Evolutionary conservation across 73 alveolate genomes (phyloP).

Genomic region (Tetrahymena borealis): DNA sequence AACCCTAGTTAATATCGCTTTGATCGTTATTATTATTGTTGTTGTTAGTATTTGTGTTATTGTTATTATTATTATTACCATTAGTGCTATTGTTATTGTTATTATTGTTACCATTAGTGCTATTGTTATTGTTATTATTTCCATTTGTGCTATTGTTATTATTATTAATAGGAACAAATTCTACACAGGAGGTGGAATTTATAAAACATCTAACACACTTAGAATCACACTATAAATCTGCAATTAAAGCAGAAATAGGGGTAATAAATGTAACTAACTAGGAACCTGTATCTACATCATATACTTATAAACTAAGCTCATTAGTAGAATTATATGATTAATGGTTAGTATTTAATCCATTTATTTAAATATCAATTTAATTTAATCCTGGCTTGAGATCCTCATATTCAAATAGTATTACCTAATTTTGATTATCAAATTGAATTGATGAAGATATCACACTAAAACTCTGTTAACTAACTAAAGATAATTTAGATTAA

Average conservation of each 20-base stretch:
- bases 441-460: too few relatives aligned
- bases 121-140: neutral
- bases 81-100: neutral
- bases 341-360: too few relatives aligned
- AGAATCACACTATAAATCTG: neutral
- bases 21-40: neutral
- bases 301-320: too few relatives aligned
- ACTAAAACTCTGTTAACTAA: too few relatives aligned
- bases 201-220: neutral
- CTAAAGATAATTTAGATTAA: too few relatives aligned
- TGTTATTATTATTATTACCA: neutral
- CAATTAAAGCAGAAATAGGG: neutral
- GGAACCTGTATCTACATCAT: neutral
- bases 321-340: too few relatives aligned
- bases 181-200: neutral
- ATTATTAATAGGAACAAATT: neutral
- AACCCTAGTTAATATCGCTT: too few relatives aligned
- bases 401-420: too few relatives aligned
- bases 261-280: neutral
- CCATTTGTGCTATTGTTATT: neutral
- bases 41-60: neutral
- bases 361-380: too few relatives aligned
- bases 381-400: too few relatives aligned
- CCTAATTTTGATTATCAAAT: too few relatives aligned
- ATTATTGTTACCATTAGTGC: neutral